phyloP scores from a whole-genome alignment of 257 asterid species.

The Petunia secreta region DNA sequence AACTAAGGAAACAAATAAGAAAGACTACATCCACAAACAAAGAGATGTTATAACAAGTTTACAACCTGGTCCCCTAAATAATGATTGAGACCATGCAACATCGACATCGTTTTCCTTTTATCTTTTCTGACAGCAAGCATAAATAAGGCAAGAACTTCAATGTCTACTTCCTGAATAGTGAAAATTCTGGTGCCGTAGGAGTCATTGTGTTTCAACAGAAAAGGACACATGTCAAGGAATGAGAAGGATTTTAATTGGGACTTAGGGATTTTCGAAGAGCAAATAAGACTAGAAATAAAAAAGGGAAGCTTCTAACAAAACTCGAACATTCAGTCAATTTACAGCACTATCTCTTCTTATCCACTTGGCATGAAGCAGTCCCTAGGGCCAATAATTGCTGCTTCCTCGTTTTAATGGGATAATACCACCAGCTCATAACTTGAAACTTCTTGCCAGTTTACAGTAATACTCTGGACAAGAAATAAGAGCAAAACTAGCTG shows the following conservation, averaged over 20 bases:
- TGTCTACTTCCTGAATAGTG: background rate
- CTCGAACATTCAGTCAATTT: too few relatives aligned
- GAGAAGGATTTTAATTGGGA: background rate
- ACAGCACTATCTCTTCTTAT: background rate
- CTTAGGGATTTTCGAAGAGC: background rate
- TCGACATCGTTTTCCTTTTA: background rate
- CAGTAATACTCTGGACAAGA: background rate
- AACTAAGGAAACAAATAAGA: background rate
- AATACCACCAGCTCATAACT: background rate
- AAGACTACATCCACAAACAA: background rate
- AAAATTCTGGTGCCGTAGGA: background rate
- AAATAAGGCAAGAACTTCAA: background rate
- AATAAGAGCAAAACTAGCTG: background rate
- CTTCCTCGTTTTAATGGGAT: background rate
- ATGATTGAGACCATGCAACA: background rate
- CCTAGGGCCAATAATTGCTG: background rate
- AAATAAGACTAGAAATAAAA: background rate
- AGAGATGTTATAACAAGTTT: background rate
- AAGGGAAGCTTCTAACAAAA: too few relatives aligned
- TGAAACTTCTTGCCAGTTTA: background rate
- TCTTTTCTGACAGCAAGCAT: background rate
- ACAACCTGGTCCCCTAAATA: background rate
- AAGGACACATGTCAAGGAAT: background rate
- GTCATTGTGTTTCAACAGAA: background rate
- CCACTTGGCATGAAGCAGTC: background rate